A percentile compares a stretch with the other conserved stretches of the same genome.
These are phyloP conservation scores for Backusella tuberculispora DNA, from an alignment of 192 early-diverging fungal species.

Conservation along the genomic window DNA sequence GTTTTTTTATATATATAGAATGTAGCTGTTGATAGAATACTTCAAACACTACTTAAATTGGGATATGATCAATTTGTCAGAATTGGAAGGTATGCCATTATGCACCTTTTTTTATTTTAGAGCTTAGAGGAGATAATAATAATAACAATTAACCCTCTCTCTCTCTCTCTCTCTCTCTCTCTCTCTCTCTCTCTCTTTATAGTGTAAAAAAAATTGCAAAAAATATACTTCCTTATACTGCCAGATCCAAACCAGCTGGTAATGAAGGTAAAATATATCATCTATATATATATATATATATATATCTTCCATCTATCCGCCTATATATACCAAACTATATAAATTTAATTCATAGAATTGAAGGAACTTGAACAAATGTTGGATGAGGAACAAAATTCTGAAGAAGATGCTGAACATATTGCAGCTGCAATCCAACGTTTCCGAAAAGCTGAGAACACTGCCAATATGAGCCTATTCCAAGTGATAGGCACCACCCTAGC, in stretches of 20 bases:
- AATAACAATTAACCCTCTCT: too few species aligned
- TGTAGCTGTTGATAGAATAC: constrained; percentile 78
- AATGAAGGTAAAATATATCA: constrained; percentile 37
- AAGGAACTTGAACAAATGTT: constrained; percentile 82
- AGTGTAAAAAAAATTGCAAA: constrained; percentile 72
- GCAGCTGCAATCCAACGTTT: constrained; percentile 59
- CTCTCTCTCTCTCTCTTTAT: too few species aligned
- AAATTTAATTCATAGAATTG: constrained; percentile 53
- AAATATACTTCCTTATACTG: constrained; percentile 67
- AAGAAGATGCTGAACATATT: constrained; percentile 46
- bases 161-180: too few species aligned
- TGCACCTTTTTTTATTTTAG: background rate
- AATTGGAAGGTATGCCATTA: constrained; percentile 49
- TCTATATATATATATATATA: too few species aligned
- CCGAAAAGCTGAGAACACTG: constrained; percentile 54
- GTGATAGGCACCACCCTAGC: constrained; percentile 82
- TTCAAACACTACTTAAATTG: constrained; percentile 62
- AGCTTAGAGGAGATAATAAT: too few species aligned
- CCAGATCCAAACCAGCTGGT: constrained; percentile 35
- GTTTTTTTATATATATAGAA: constrained; percentile 43
- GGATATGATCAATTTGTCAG: constrained; percentile 71
- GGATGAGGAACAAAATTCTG: constrained; percentile 53
- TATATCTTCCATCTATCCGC: background rate
- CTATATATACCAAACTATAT: too few species aligned
- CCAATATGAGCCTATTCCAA: constrained; percentile 49